phyloP scores from a whole-genome alignment of 2,329 filamentous ascomycete genomes.

The Calonectria honghensis region DNA sequence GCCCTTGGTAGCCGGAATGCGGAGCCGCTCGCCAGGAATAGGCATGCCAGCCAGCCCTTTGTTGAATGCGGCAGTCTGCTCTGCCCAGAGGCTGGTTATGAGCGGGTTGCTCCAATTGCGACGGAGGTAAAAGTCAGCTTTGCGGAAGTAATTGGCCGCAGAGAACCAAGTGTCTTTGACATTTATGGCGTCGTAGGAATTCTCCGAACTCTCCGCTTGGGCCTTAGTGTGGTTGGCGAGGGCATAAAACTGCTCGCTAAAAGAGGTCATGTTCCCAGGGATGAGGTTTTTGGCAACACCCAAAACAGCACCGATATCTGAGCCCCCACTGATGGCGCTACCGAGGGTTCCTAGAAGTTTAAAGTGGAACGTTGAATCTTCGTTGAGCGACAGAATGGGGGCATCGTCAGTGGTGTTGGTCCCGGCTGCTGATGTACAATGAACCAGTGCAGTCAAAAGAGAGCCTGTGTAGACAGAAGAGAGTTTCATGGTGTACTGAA shows the following conservation, averaged over 20 bases:
- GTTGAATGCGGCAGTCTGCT: constrained; percentile 62
- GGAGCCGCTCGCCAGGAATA: constrained; percentile 60
- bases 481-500: background rate
- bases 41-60: constrained; percentile 60
- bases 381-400: constrained; percentile 20
- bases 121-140: constrained; percentile 64
- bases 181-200: constrained; percentile 50
- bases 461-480: background rate
- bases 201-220: constrained; percentile 43
- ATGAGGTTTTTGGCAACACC: constrained; percentile 53
- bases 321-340: constrained; percentile 25
- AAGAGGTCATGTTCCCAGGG: constrained; percentile 51
- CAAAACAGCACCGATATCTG: constrained; percentile 60
- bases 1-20: constrained; percentile 51
- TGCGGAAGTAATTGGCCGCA: constrained; percentile 64
- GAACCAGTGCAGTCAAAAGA: background rate
- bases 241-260: constrained; percentile 44
- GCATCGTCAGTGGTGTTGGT: constrained; percentile 1
- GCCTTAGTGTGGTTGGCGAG: constrained; percentile 52
- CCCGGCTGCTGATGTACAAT: background rate
- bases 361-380: constrained; percentile 8
- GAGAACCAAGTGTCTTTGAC: constrained; percentile 58
- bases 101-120: constrained; percentile 63
- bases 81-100: constrained; percentile 61
- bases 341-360: constrained; percentile 21